These are phyloP conservation scores for Pyrus communis DNA, from an alignment of 306 rosid genomes.

Conservation along the genomic window DNA sequence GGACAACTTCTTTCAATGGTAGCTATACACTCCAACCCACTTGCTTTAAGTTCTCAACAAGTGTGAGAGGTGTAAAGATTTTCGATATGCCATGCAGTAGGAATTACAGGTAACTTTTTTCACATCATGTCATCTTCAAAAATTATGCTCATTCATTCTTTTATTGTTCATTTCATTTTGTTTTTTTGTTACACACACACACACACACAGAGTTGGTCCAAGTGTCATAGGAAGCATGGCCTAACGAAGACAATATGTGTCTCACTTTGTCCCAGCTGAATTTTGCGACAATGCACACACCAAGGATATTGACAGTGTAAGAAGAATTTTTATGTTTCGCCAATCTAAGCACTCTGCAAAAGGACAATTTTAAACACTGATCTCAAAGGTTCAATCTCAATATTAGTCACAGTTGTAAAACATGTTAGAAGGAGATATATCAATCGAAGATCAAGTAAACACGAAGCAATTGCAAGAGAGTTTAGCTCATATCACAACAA, in stretches of 20 bases:
- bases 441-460: not conserved
- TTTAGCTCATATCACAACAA: no score
- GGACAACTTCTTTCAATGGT: no score
- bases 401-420: not conserved
- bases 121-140: not conserved
- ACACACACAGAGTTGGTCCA: not conserved
- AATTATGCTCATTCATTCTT: not conserved
- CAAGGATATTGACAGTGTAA: not conserved
- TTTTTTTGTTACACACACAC: no score
- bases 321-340: not conserved
- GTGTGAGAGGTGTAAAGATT: not conserved
- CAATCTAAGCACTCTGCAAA: not conserved
- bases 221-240: not conserved
- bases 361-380: not conserved
- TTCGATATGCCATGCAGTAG: not conserved
- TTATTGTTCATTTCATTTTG: no score
- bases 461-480: not conserved
- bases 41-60: not conserved
- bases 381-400: not conserved
- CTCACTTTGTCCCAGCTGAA: not conserved
- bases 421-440: no score
- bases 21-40: no score
- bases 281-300: not conserved
- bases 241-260: not conserved
- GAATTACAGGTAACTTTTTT: not conserved